Percentiles rank a stretch among this genome's conserved stretches.
Conservation (phyloP, 179 eudicot species). For the Actinidia arguta region DNA sequence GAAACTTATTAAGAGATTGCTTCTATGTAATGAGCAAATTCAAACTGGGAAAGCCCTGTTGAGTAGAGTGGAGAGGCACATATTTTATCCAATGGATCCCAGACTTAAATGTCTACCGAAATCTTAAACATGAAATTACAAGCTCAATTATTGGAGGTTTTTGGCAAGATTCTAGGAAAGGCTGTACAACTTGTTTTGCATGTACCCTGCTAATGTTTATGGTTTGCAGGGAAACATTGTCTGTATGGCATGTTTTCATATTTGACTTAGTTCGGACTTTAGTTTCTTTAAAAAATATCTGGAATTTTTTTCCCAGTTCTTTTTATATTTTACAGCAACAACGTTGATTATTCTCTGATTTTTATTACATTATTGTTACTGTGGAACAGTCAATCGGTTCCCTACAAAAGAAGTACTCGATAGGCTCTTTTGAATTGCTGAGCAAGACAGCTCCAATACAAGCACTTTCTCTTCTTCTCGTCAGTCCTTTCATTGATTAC, state of each 20-base stretch:
- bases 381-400: conserved; percentile 71
- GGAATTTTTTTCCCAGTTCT: not conserved
- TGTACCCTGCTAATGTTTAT: too few species aligned
- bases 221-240: not conserved
- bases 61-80: too few species aligned
- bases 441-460: conserved; percentile 82
- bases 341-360: not conserved
- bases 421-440: conserved; percentile 77
- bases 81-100: too few species aligned
- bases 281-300: not conserved
- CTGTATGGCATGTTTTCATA: not conserved
- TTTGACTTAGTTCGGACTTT: not conserved
- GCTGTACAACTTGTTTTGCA: too few species aligned
- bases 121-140: too few species aligned
- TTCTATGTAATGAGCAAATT: too few species aligned
- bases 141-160: too few species aligned
- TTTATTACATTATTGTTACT: not conserved
- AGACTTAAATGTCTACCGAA: too few species aligned
- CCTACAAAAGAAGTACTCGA: conserved; percentile 70
- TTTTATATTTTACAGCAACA: not conserved
- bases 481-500: conserved; percentile 72
- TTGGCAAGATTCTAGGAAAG: too few species aligned
- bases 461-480: conserved; percentile 62
- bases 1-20: too few species aligned
- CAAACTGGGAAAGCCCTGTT: too few species aligned